Evolutionary conservation across 2,329 filamentous ascomycete genomes (phyloP), one percentile per base, ranked within the genome.

Genomic region (Zalaria sp.): DNA sequence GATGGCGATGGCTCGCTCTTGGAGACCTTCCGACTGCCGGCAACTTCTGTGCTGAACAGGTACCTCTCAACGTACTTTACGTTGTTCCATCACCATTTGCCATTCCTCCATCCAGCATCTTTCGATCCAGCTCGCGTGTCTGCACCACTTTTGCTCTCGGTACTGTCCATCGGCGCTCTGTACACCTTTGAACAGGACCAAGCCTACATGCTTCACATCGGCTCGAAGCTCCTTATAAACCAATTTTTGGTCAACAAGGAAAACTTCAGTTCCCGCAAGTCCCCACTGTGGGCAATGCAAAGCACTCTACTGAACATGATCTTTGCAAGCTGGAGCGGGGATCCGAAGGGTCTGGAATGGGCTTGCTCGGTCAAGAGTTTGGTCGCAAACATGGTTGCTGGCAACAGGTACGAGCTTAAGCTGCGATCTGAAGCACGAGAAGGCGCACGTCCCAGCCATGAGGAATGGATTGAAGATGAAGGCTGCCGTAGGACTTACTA

Each of bases 301-400:
- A 86, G 85, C 60, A 93, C 88, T 3, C 69, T 98, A 41, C 71
- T 98, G 44, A 98, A 98, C 70, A 96, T 96, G 91, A 81, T 95
- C 50, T 96, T 98, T 60, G 87, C 91, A 42, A 96, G 88, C 69
- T 98, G 91, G 91, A 96, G 91, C 60, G 91, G 91, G 54, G 91
- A 96, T 57, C 83, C 91, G 31, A 96, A 95, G 64, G 91, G 91
- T 32, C 73, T 98, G 3, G 91, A 98, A 62, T 98, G 91, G 91
- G 88, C 91, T 31, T 96, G 89, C 63, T 96, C 91, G 2, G 96
- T 98, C 65, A 96, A 96, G 75, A 93, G 87, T 69, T 72, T 96
- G 34, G 76, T 98, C 39, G 89, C 89, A 51, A 96, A 96, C 65
- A 96, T 98, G 89, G 91, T 98, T 43, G 86, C 89, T 44, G 91